These are phyloP conservation scores for Talaromyces borbonicus DNA, from an alignment of 495 filamentous ascomycete species.

Conservation along the genomic window DNA sequence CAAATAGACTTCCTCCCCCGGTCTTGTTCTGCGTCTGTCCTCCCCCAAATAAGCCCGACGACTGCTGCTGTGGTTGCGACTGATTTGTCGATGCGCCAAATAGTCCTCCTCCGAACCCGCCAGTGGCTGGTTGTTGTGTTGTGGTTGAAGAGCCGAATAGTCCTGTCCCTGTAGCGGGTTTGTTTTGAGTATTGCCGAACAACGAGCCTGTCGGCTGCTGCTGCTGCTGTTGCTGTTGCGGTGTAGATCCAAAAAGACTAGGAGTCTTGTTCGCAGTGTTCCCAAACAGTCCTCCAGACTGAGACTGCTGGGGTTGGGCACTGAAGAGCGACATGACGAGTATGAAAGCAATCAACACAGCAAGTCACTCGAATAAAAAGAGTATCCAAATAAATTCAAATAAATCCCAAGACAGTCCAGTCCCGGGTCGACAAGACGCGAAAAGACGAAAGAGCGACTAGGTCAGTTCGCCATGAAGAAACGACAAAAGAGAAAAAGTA, in stretches of 20 bases:
- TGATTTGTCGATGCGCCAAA: constrained; percentile 23
- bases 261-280: constrained; percentile 23
- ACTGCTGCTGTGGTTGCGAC: constrained; percentile 15
- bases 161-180: constrained; percentile 8
- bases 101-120: constrained; percentile 17
- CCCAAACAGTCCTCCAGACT: constrained; percentile 20
- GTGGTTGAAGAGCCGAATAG: constrained; percentile 13
- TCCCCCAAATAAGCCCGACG: constrained; percentile 26
- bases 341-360: not conserved
- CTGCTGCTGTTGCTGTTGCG: constrained; percentile 8
- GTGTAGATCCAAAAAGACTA: constrained; percentile 23
- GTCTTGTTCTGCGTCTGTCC: constrained; percentile 9
- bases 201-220: constrained; percentile 14
- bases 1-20: constrained; percentile 7
- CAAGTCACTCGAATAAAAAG: not conserved
- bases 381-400: not conserved
- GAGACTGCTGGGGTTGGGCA: constrained; percentile 18
- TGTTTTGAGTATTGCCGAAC: constrained; percentile 18
- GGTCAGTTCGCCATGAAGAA: not conserved
- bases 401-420: too few species aligned
- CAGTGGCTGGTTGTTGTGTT: constrained; percentile 10
- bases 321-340: constrained; percentile 37
- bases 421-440: too few species aligned
- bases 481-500: not conserved
- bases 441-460: constrained; percentile 7